Evolutionary conservation across 2,329 filamentous ascomycete species (phyloP).

Genomic region (Apiospora rasikravindrae): DNA sequence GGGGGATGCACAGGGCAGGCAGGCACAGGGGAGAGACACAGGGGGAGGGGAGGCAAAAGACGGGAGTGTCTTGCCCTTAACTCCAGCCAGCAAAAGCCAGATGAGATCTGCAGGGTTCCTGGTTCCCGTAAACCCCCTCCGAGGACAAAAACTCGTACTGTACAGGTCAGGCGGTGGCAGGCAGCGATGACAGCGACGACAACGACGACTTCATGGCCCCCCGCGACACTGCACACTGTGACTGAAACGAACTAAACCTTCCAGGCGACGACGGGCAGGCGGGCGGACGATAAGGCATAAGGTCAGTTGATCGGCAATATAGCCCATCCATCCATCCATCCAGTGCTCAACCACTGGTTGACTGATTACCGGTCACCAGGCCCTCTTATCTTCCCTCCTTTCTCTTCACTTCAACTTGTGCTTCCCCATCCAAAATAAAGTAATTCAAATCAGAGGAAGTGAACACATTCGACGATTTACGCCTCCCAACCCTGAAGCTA

Average conservation of each 20-base stretch:
- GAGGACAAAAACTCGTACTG: background rate
- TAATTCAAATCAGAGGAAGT: background rate
- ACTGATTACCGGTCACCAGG: background rate
- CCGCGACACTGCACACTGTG: background rate
- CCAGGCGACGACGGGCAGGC: background rate
- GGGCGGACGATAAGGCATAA: constrained; percentile 2
- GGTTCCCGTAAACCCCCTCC: background rate
- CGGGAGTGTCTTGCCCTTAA: background rate
- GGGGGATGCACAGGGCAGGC: background rate
- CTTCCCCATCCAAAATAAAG: background rate
- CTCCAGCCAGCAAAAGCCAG: background rate
- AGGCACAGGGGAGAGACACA: background rate
- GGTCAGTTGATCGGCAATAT: constrained; percentile 8
- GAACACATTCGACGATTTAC: background rate
- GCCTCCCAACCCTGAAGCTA: too few relatives aligned
- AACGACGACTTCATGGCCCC: background rate
- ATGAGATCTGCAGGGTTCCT: constrained; percentile 13
- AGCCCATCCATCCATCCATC: background rate
- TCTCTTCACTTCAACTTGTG: background rate
- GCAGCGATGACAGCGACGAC: background rate
- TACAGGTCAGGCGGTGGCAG: background rate
- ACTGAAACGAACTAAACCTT: constrained; percentile 7
- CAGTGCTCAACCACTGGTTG: background rate
- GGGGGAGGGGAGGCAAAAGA: background rate
- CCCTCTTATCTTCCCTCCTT: constrained; percentile 6